These are phyloP conservation scores for Pythium brassicae DNA, from an alignment of 352 stramenopile genomes.

Conservation along the genomic window DNA sequence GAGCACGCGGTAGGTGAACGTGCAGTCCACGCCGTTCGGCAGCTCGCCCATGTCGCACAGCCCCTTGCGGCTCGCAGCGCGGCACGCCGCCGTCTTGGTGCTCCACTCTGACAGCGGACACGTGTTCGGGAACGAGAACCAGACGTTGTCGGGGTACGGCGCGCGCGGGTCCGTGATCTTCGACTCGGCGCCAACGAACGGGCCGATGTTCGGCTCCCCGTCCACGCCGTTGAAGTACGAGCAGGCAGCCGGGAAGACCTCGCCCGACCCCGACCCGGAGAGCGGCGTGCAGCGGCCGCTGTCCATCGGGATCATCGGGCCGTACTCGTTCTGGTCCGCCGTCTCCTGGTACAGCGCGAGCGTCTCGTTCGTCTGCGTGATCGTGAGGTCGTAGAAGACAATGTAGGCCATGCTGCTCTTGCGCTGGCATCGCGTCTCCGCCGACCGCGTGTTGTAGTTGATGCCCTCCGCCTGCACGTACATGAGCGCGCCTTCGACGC, in stretches of 20 bases:
- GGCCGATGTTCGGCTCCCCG: slow-evolving; percentile 52
- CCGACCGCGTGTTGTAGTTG: slow-evolving; percentile 67
- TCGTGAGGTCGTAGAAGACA: slow-evolving; percentile 73
- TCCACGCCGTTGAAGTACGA: slow-evolving; percentile 66
- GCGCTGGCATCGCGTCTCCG: slow-evolving; percentile 45
- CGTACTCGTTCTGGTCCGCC: slow-evolving; percentile 55
- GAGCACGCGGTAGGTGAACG: slow-evolving; percentile 60
- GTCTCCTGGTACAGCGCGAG: slow-evolving; percentile 62
- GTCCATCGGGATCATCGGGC: slow-evolving; percentile 65
- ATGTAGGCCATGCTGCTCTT: slow-evolving; percentile 60
- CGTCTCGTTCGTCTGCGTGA: slow-evolving; percentile 76
- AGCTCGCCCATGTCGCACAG: slow-evolving; percentile 51
- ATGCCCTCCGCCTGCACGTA: slow-evolving; percentile 86
- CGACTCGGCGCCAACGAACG: slow-evolving; percentile 46
- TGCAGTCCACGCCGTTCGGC: slow-evolving; percentile 56
- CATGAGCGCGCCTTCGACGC: slow-evolving; percentile 80
- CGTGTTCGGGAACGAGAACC: slow-evolving; percentile 73
- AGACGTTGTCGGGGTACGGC: slow-evolving; percentile 45
- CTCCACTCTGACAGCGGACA: slow-evolving; percentile 52
- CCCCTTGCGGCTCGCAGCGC: slow-evolving; percentile 33
- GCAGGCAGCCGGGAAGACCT: slow-evolving; percentile 45
- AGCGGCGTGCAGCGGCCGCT: slow-evolving; percentile 52
- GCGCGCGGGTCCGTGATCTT: slow-evolving; percentile 34
- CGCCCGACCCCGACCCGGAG: slow-evolving; percentile 14
- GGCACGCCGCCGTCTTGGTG: slow-evolving; percentile 43